Percentiles rank a stretch among this genome's conserved stretches.
phyloP scores from a whole-genome alignment of 352 stramenopile genomes.

The Pythium apleroticum region DNA sequence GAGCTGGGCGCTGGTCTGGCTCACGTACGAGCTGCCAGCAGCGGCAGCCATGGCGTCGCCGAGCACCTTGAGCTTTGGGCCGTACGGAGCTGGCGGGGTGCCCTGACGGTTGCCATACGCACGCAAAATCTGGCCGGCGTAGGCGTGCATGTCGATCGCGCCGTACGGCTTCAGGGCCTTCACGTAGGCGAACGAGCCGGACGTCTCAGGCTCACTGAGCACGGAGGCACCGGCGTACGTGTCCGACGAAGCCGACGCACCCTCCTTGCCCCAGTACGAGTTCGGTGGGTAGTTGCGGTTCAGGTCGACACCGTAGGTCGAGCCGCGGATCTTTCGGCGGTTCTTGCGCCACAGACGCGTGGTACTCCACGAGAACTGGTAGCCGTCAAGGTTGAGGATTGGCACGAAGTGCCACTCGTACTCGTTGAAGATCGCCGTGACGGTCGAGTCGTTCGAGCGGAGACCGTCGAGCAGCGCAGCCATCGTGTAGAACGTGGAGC shows the following conservation, averaged over 20 bases:
- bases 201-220: slow-evolving; percentile 31
- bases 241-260: background rate
- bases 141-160: slow-evolving; percentile 31
- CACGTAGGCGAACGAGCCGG: slow-evolving; percentile 26
- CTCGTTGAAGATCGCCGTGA: slow-evolving; percentile 23
- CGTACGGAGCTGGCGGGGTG: slow-evolving; percentile 20
- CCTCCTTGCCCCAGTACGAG: slow-evolving; percentile 18
- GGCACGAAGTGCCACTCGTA: slow-evolving; percentile 37
- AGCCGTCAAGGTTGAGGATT: slow-evolving; percentile 35
- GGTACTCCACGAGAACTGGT: slow-evolving; percentile 16
- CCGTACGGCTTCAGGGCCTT: slow-evolving; percentile 23
- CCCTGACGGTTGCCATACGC: slow-evolving; percentile 23
- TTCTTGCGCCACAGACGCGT: slow-evolving; percentile 33
- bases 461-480: slow-evolving; percentile 28
- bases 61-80: slow-evolving; percentile 24
- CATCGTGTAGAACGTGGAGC: slow-evolving; percentile 26
- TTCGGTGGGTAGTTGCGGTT: slow-evolving; percentile 32
- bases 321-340: slow-evolving; percentile 15
- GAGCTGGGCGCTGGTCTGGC: slow-evolving; percentile 20
- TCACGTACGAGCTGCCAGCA: slow-evolving; percentile 8
- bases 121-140: slow-evolving; percentile 26
- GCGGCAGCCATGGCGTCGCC: slow-evolving; percentile 18
- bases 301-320: slow-evolving; percentile 28
- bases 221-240: slow-evolving; percentile 25
- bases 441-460: slow-evolving; percentile 11